Percentiles rank a stretch among this genome's conserved stretches.
Conservation (phyloP, 352 stramenopile genomes). For the Phytophthora fragariae region DNA sequence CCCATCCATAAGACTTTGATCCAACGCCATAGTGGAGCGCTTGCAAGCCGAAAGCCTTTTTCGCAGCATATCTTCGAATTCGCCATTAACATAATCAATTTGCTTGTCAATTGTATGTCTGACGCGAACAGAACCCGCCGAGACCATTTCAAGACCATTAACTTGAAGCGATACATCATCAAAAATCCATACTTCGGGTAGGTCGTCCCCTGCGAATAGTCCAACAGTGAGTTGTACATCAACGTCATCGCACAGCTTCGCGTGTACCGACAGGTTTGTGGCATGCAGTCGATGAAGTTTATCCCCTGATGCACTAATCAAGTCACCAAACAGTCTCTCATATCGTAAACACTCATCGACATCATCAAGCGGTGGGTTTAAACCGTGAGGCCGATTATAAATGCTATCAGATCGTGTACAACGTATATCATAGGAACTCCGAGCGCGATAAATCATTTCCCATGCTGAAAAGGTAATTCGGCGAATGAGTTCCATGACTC, state of each 20-base stretch:
- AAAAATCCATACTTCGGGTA: constrained; percentile 80
- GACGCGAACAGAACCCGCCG: constrained; percentile 49
- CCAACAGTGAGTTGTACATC: constrained; percentile 52
- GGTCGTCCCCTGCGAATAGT: constrained; percentile 69
- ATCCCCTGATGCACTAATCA: constrained; percentile 73
- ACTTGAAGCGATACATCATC: constrained; percentile 49
- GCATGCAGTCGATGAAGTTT: constrained; percentile 69
- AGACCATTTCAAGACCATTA: constrained; percentile 52
- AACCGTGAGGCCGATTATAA: constrained; percentile 65
- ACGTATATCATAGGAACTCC: constrained; percentile 58
- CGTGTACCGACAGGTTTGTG: constrained; percentile 54
- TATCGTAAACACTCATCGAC: constrained; percentile 46
- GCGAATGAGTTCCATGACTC: constrained; percentile 69
- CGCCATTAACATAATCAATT: constrained; percentile 68
- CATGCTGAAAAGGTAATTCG: constrained; percentile 73
- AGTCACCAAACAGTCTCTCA: constrained; percentile 42
- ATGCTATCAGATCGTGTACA: constrained; percentile 59
- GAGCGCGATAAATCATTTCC: constrained; percentile 83
- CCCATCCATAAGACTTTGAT: constrained; percentile 44
- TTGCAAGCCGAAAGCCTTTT: constrained; percentile 50
- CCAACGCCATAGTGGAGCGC: constrained; percentile 19
- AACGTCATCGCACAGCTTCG: constrained; percentile 41
- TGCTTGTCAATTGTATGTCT: constrained; percentile 61
- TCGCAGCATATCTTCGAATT: constrained; percentile 70
- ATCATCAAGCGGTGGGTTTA: constrained; percentile 68